Percentiles rank a stretch among this genome's conserved stretches.
Evolutionary conservation across 2,329 filamentous ascomycete genomes (phyloP).

Genomic region (Microascus cirrosus): DNA sequence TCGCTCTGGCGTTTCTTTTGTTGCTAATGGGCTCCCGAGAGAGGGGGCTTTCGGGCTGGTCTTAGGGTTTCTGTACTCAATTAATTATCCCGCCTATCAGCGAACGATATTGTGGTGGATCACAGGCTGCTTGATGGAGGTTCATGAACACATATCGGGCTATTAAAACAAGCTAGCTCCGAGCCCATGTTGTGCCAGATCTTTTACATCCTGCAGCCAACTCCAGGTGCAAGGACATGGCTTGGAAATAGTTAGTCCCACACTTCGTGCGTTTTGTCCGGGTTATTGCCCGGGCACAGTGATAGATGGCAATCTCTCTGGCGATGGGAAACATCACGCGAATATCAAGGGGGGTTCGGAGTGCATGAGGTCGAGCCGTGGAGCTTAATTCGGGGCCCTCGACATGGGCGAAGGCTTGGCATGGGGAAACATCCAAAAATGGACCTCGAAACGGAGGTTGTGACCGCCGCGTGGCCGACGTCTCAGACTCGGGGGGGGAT

Average conservation of each 20-base stretch:
- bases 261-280: too few relatives aligned
- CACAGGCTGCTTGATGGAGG: background rate
- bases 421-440: background rate
- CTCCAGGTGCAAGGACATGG: too few relatives aligned
- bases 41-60: background rate
- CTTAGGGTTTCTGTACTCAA: background rate
- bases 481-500: background rate
- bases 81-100: background rate
- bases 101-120: background rate
- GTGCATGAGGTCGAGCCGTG: background rate
- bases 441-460: too few relatives aligned
- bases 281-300: too few relatives aligned
- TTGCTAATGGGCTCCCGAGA: background rate
- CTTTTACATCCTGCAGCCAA: too few relatives aligned
- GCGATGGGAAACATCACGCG: too few relatives aligned
- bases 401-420: background rate
- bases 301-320: too few relatives aligned
- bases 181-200: background rate
- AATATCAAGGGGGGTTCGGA: too few relatives aligned
- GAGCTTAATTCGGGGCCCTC: background rate
- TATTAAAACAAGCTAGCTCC: background rate
- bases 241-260: too few relatives aligned
- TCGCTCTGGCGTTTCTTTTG: slow-evolving; percentile 1
- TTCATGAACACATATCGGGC: background rate
- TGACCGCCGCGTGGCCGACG: background rate